Conservation (phyloP, 1,284 basidiomycete genomes). For the Cryptococcus sp. region DNA sequence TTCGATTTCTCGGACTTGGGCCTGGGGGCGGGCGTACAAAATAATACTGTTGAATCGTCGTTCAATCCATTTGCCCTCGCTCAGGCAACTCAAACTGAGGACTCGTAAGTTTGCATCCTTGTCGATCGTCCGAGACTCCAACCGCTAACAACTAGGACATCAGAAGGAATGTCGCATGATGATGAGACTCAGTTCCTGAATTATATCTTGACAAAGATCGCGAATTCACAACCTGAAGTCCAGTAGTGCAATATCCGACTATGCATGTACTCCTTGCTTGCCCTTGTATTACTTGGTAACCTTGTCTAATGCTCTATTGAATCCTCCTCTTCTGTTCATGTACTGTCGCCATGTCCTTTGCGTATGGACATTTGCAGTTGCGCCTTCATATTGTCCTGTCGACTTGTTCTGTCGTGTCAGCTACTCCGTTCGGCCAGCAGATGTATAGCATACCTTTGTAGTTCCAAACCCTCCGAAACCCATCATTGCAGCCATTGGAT, state of each 20-base stretch:
- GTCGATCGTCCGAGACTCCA: background rate
- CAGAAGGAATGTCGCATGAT: slow-evolving; percentile 17
- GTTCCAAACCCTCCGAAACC: slow-evolving; percentile 81
- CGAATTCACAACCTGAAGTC: slow-evolving; percentile 38
- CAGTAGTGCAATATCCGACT: slow-evolving; percentile 10
- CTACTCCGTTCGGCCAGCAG: background rate
- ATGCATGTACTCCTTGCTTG: background rate
- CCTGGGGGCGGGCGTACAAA: slow-evolving; percentile 9
- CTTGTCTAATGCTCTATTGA: slow-evolving; percentile 80
- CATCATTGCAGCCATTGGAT: slow-evolving; percentile 85
- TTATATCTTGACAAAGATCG: slow-evolving; percentile 44
- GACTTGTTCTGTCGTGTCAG: slow-evolving; percentile 59
- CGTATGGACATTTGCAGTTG: slow-evolving; percentile 72
- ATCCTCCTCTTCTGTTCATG: slow-evolving; percentile 72
- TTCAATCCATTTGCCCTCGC: slow-evolving; percentile 49
- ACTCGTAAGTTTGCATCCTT: background rate
- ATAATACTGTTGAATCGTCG: slow-evolving; percentile 8
- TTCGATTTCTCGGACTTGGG: slow-evolving; percentile 43
- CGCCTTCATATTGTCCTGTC: slow-evolving; percentile 55
- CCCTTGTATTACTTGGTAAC: slow-evolving; percentile 36
- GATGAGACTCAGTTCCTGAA: slow-evolving; percentile 27
- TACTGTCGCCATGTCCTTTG: slow-evolving; percentile 85
- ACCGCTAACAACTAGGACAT: background rate
- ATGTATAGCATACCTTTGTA: slow-evolving; percentile 66
- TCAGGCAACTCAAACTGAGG: slow-evolving; percentile 39